Conservation (phyloP, 2,329 filamentous ascomycete species). For the Metarhizium sp. region DNA sequence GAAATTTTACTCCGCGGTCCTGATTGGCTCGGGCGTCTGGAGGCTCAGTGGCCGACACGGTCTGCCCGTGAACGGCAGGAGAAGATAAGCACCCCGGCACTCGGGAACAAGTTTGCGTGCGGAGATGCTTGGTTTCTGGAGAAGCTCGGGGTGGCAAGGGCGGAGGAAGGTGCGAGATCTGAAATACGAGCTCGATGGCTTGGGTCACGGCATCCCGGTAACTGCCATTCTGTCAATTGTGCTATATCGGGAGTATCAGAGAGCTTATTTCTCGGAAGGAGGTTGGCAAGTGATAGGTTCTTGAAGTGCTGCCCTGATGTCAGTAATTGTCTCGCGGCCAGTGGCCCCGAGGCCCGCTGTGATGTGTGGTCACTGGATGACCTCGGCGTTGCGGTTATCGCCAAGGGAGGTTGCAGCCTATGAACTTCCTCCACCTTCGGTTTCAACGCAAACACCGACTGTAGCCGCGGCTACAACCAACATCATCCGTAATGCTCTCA, state of each 20-base stretch:
- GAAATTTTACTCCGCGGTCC: neutral
- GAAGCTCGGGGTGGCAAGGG: neutral
- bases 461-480: neutral
- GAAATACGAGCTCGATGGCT: neutral
- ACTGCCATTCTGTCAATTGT: neutral
- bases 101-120: neutral
- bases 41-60: neutral
- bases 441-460: neutral
- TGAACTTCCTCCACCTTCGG: neutral
- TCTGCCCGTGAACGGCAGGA: neutral
- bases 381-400: neutral
- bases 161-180: neutral
- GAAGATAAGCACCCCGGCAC: neutral
- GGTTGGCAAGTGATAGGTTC: too few relatives aligned
- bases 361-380: too few relatives aligned
- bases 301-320: too few relatives aligned
- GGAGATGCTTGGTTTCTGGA: neutral
- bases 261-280: neutral
- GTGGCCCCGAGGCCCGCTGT: too few relatives aligned
- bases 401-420: too few relatives aligned
- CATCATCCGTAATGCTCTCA: neutral
- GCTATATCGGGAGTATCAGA: neutral
- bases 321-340: too few relatives aligned
- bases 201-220: neutral
- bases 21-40: conserved; percentile 6